Evolutionary conservation across 106 monocot genomes (phyloP), one percentile per base, ranked within the genome.

Genomic region (Dendrobium catenatum): DNA sequence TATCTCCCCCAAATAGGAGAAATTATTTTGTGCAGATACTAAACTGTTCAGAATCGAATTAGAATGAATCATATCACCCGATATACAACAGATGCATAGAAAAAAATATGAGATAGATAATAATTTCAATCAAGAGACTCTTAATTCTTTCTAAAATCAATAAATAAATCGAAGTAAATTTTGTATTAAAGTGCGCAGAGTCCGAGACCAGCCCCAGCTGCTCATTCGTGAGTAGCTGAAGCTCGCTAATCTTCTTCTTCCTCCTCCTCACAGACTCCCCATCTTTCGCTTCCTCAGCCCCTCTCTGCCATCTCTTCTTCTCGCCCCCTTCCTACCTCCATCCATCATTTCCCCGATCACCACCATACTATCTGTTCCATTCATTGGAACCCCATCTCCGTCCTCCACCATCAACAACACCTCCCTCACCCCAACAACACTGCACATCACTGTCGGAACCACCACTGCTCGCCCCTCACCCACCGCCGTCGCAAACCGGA

Each of bases 361-460:
- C 79, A 0, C 82, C 80, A 96, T 22, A 42, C 93, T 84, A 9
- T 89, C 88, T 82, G 46, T 78, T 42, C 96, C 96, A 58, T 72
- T 86, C 83, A 96, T n/a, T 49, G 88, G 83, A 24, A 74, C 46
- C 76, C 96, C 94, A n/a, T 96, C 94, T 66, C 31, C 26, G 73
- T 87, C 89, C 90, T 96, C 94, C 76, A 90, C 82, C 80, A 80
- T 79, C 81, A 96, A 47, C 67, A 70, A 86, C 72, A 92, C 82
- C 86, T 89, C 92, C 80, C 66, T 77, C 78, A 93, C 83, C 31
- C 31, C 47, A 29, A 87, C 81, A 58, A 78, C 84, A 19, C 73
- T 86, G 80, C 91, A 93, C 24, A 84, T 86, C 31, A 93, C 85
- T 78, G 80, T 76, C 81, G 85, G 83, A 17, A 72, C 86, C 29